These are phyloP conservation scores for Patellifolia procumbens DNA, from an alignment of 179 eudicot genomes.

Conservation along the genomic window DNA sequence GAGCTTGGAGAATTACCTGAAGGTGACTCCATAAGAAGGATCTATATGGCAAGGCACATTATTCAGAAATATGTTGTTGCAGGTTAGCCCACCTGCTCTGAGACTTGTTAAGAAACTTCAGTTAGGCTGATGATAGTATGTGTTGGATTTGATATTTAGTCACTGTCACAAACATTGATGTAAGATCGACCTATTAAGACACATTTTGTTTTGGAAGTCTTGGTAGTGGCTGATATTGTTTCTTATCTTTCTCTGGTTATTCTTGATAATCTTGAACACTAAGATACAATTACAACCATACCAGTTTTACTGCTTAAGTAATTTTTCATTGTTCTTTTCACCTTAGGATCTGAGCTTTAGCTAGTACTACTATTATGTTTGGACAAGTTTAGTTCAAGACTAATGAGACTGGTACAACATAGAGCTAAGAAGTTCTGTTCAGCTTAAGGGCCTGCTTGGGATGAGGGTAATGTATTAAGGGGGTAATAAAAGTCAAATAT, in stretches of 20 bases:
- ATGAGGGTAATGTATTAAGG: too few relatives aligned
- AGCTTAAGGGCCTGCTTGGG: too few relatives aligned
- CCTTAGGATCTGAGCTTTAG: background rate
- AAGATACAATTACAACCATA: background rate
- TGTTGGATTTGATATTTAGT: background rate
- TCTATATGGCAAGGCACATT: constrained; percentile 89
- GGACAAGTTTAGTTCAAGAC: background rate
- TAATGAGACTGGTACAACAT: too few relatives aligned
- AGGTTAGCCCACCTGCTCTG: constrained; percentile 37
- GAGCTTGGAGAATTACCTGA: constrained; percentile 67
- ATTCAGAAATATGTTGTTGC: constrained; percentile 71
- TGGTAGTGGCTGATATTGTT: background rate
- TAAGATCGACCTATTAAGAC: background rate
- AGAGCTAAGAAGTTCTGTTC: background rate
- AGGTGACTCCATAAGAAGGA: constrained; percentile 68
- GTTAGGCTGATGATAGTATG: background rate
- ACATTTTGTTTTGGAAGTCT: background rate
- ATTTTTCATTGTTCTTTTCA: background rate
- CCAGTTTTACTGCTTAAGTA: background rate
- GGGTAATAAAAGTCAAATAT: too few relatives aligned
- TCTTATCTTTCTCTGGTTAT: background rate
- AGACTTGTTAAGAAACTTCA: background rate
- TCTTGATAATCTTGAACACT: background rate
- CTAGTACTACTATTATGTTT: background rate
- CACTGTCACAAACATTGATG: too few relatives aligned